Percentiles rank a stretch among this genome's conserved stretches.
These are phyloP conservation scores for Blepharisma japonicum DNA, from an alignment of 73 alveolate species.

Conservation along the genomic window DNA sequence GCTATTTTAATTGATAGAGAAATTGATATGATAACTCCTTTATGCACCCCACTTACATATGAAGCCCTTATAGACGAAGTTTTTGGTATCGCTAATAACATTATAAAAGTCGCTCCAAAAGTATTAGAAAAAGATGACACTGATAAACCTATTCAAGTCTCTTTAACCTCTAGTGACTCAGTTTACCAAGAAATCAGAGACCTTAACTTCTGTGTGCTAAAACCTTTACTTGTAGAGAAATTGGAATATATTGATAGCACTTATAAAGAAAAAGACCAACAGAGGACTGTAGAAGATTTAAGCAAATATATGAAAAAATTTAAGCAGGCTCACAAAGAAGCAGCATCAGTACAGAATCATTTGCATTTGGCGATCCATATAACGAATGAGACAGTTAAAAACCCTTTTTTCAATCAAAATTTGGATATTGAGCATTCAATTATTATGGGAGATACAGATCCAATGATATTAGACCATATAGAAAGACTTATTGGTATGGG, in stretches of 20 bases:
- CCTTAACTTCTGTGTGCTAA: slow-evolving; percentile 31
- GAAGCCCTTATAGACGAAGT: slow-evolving; percentile 64
- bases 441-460: slow-evolving; percentile 29
- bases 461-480: slow-evolving; percentile 33
- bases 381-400: slow-evolving; percentile 23
- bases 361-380: slow-evolving; percentile 24
- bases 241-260: slow-evolving; percentile 20
- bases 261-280: slow-evolving; percentile 30
- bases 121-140: slow-evolving; percentile 19
- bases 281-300: slow-evolving; percentile 10
- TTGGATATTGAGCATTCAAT: slow-evolving; percentile 28
- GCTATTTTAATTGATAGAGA: slow-evolving; percentile 48
- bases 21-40: slow-evolving; percentile 54
- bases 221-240: slow-evolving; percentile 28
- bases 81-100: slow-evolving; percentile 41
- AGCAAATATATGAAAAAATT: slow-evolving; percentile 20
- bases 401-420: slow-evolving; percentile 20
- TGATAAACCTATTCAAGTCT: background rate
- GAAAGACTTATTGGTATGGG: slow-evolving; percentile 47
- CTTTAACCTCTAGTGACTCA: slow-evolving; percentile 18
- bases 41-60: slow-evolving; percentile 56
- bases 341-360: slow-evolving; percentile 27
- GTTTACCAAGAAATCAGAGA: slow-evolving; percentile 27
- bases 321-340: slow-evolving; percentile 30
- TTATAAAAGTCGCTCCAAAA: slow-evolving; percentile 13